Evolutionary conservation across 2,329 filamentous ascomycete genomes (phyloP), one percentile per base, ranked within the genome.

Genomic region (Fusarium brachygibbosum): DNA sequence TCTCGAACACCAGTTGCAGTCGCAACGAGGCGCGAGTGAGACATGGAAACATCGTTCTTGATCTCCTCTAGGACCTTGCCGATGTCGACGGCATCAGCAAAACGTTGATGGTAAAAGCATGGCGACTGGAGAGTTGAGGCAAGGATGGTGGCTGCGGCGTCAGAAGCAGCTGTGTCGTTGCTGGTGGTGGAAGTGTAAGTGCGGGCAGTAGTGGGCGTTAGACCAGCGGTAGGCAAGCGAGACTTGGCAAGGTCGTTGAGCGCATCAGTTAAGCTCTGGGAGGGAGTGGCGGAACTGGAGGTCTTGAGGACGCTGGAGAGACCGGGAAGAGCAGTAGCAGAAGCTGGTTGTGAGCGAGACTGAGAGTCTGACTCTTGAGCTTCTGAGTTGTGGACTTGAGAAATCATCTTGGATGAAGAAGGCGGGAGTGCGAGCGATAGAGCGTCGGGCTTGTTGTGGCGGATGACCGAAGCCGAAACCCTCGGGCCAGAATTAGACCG

Each of bases 41-140:
- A 97, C 84, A 98, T 91, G 80, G 88, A 93, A 74, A 97, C 93
- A 73, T 96, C 91, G 55, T 90, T 91, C 76, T 91, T 91, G 75
- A 98, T 97, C 81, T 99, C 96, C 77, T 98, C 94, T 9, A 99
- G 85, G 8, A 99, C 94, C 80, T 92, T 96, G 73, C 96, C 92
- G 62, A 98, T 93, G 79, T 99, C 93, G 73, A 99, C 93, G 11
- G 94, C 93, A 77, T 97, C 94, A 74, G 98, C 96, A 76, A 99
- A 99, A 67, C 95, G 90, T 81, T 97, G 93, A 82, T 99, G 96
- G 82, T 97, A 98, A 82, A 97, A 99, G 83, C 96, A 99, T 16
- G 96, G 96, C 44, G 94, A 98, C 74, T 95, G 91, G 54, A 98
- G 83, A 13, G 74, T 86, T 13, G 90, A 66, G 29, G 58, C 62